Conservation (phyloP, 116 monocot species). For the Phalaenopsis hybrid region DNA sequence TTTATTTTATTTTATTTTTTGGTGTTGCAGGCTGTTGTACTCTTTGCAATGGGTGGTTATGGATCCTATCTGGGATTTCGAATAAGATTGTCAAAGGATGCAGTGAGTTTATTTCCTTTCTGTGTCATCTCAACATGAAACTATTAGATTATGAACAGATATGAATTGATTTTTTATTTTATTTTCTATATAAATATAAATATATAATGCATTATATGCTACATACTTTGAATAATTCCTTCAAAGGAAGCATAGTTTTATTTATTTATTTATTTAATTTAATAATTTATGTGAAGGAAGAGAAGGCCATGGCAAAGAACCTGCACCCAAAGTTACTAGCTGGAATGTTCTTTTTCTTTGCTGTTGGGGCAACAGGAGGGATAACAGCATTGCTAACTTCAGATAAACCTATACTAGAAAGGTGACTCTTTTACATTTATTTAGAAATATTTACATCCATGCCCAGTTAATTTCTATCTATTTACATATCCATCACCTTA, state of each 20-base stretch:
- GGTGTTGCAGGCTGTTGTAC: constrained; percentile 71
- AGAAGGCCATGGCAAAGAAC: constrained; percentile 86
- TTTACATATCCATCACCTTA: not conserved
- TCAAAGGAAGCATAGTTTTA: too few relatives aligned
- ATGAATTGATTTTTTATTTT: not conserved
- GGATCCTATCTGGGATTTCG: constrained; percentile 91
- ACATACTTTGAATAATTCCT: too few relatives aligned
- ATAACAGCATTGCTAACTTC: constrained; percentile 71
- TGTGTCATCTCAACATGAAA: too few relatives aligned
- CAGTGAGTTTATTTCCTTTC: constrained; percentile 25
- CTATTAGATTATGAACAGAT: too few relatives aligned
- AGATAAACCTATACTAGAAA: constrained; percentile 77
- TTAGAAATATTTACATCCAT: not conserved
- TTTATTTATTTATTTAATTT: not conserved
- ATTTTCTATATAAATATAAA: not conserved
- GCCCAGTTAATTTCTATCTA: not conserved
- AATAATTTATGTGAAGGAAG: constrained; percentile 41
- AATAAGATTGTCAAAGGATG: constrained; percentile 74
- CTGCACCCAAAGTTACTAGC: constrained; percentile 83
- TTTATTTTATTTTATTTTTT: not conserved
- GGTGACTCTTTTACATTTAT: constrained; percentile 25
- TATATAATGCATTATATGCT: too few relatives aligned
- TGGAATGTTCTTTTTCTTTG: constrained; percentile 94
- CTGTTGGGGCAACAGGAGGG: constrained; percentile 69
- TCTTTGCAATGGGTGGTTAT: constrained; percentile 96